Conservation (phyloP, 2,329 filamentous ascomycete genomes). For the Xylariales sp. region DNA sequence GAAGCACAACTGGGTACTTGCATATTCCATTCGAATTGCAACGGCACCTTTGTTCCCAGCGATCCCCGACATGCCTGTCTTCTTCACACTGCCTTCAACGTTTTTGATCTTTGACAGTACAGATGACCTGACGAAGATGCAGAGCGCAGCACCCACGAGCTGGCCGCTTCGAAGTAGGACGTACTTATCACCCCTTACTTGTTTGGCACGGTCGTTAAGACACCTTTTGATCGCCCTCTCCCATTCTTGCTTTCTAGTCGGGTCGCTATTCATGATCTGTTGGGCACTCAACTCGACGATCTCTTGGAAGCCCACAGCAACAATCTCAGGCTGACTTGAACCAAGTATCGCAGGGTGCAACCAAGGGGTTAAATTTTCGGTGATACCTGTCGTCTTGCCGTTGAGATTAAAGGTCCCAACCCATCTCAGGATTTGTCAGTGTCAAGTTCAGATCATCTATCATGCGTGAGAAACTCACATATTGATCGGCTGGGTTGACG, state of each 20-base stretch:
- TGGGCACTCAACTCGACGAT: slow-evolving; percentile 97
- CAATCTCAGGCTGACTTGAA: slow-evolving; percentile 70
- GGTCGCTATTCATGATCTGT: slow-evolving; percentile 98
- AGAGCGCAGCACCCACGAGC: slow-evolving; percentile 86
- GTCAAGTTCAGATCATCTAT: not conserved
- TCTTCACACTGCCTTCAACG: slow-evolving; percentile 93
- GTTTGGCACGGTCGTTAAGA: slow-evolving; percentile 66
- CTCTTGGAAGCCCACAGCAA: slow-evolving; percentile 92
- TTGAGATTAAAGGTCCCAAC: slow-evolving; percentile 95
- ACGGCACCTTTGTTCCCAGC: slow-evolving; percentile 98
- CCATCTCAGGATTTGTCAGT: slow-evolving; percentile 33
- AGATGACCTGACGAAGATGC: slow-evolving; percentile 82
- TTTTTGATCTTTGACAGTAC: slow-evolving; percentile 83
- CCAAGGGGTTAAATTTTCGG: slow-evolving; percentile 80
- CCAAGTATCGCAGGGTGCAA: slow-evolving; percentile 62
- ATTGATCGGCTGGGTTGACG: slow-evolving; percentile 66
- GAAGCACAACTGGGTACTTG: slow-evolving; percentile 88
- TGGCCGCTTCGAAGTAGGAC: slow-evolving; percentile 88
- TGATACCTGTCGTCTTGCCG: slow-evolving; percentile 72
- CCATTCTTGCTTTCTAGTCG: slow-evolving; percentile 78
- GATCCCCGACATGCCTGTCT: slow-evolving; percentile 91
- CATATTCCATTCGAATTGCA: slow-evolving; percentile 91
- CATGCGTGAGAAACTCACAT: slow-evolving; percentile 49
- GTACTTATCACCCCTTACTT: slow-evolving; percentile 69
- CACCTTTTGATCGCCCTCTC: slow-evolving; percentile 74